Conservation (phyloP, 1,284 basidiomycete species). For the Ceratobasidium sp. region DNA sequence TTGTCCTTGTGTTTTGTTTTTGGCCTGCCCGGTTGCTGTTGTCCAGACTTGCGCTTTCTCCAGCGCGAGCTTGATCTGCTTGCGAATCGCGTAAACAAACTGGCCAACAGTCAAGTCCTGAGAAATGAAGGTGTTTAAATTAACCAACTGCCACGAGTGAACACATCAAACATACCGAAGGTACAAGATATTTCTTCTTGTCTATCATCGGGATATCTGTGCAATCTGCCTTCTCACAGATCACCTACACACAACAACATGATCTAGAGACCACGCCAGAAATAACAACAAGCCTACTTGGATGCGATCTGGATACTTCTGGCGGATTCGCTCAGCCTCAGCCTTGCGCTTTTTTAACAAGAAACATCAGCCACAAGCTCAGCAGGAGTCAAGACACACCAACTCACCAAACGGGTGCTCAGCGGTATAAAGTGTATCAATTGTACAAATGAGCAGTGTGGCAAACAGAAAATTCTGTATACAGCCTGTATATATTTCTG, state of each 20-base stretch:
- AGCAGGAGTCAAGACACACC: conserved; percentile 50
- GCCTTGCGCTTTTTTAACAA: conserved; percentile 95
- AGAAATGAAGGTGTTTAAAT: conserved; percentile 27
- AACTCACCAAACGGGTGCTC: conserved; percentile 96
- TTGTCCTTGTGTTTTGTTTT: conserved; percentile 13
- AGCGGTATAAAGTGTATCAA: too few species aligned
- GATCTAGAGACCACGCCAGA: conserved; percentile 34
- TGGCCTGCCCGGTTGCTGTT: too few species aligned
- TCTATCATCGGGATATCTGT: conserved; percentile 99
- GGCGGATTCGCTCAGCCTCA: conserved; percentile 94
- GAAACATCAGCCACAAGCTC: conserved; percentile 21
- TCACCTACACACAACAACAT: conserved; percentile 72
- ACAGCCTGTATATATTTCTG: too few species aligned
- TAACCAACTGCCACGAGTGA: not conserved
- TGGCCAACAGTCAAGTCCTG: conserved; percentile 98
- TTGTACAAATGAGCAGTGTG: too few species aligned
- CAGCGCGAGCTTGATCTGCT: conserved; percentile 99
- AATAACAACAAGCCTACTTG: conserved; percentile 66
- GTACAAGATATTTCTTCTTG: conserved; percentile 99
- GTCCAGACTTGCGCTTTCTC: too few species aligned
- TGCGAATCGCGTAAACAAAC: conserved; percentile 99
- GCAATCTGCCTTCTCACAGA: conserved; percentile 99
- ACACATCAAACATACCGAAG: conserved; percentile 70
- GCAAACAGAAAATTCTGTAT: too few species aligned
- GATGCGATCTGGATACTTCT: conserved; percentile 99